Evolutionary conservation across 2,329 filamentous ascomycete genomes (phyloP).

Genomic region (Curvularia sp.): DNA sequence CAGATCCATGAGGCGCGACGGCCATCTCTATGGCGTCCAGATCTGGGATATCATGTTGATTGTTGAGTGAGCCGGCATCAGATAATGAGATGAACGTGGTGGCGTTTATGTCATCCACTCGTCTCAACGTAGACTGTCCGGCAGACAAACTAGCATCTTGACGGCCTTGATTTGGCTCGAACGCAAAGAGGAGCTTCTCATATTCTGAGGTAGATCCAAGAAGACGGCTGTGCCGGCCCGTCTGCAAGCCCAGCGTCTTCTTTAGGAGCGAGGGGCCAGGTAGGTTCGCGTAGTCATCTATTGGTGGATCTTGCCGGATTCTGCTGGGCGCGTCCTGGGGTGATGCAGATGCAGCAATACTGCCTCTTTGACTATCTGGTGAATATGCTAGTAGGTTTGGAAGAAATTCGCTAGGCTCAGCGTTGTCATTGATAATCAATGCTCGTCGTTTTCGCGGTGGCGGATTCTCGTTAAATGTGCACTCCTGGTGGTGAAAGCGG

Average conservation of each 20-base stretch:
- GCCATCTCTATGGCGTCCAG: slow-evolving; percentile 73
- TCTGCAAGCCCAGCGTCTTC: slow-evolving; percentile 46
- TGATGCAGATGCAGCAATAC: slow-evolving; percentile 9
- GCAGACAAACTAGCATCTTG: slow-evolving; percentile 16
- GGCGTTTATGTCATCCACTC: slow-evolving; percentile 31
- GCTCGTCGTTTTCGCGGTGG: slow-evolving; percentile 72
- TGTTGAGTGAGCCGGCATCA: slow-evolving; percentile 38
- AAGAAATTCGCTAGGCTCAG: slow-evolving; percentile 9
- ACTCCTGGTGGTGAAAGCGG: slow-evolving; percentile 70
- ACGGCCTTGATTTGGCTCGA: slow-evolving; percentile 22
- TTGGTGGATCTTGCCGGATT: slow-evolving; percentile 36
- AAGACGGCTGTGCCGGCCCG: slow-evolving; percentile 39
- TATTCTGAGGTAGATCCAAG: slow-evolving; percentile 42
- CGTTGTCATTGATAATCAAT: slow-evolving; percentile 5
- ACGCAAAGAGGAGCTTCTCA: slow-evolving; percentile 37
- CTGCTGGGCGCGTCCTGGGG: slow-evolving; percentile 18
- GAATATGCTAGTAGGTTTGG: slow-evolving; percentile 5
- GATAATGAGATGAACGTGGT: slow-evolving; percentile 39
- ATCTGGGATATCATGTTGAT: slow-evolving; percentile 55
- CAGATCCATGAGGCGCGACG: slow-evolving; percentile 73
- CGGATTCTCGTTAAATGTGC: slow-evolving; percentile 72
- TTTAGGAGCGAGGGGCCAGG: slow-evolving; percentile 47
- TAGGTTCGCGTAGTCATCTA: slow-evolving; percentile 46
- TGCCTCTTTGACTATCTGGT: background rate
- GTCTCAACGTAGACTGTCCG: slow-evolving; percentile 31